Conservation (phyloP, 2,329 filamentous ascomycete genomes). For the Cryphonectria carpinicola region DNA sequence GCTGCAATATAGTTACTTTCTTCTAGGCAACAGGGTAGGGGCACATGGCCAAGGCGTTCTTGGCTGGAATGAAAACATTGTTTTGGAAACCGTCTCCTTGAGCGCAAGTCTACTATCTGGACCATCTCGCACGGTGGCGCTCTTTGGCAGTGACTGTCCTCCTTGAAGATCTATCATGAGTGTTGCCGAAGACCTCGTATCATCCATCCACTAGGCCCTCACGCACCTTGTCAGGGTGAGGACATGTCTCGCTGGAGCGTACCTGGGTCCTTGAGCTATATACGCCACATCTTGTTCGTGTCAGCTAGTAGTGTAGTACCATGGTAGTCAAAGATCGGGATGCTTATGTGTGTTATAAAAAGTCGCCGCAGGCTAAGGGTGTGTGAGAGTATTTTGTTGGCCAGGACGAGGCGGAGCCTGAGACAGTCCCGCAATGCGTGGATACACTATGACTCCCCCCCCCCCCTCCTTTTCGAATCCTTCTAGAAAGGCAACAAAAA, state of each 20-base stretch:
- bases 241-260: too few species aligned
- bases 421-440: not conserved
- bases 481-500: not conserved
- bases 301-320: not conserved
- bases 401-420: not conserved
- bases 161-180: not conserved
- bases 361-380: not conserved
- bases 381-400: not conserved
- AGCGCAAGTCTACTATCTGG: not conserved
- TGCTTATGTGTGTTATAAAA: not conserved
- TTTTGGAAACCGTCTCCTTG: not conserved
- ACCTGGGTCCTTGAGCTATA: too few species aligned
- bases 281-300: not conserved
- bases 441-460: not conserved
- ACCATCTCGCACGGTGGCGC: not conserved
- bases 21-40: conserved; percentile 11
- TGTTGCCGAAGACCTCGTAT: too few species aligned
- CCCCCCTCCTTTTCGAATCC: not conserved
- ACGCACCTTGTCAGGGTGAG: not conserved
- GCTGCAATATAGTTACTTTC: not conserved
- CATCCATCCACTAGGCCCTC: not conserved
- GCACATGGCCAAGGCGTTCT: conserved; percentile 13
- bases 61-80: conserved; percentile 9
- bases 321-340: not conserved
- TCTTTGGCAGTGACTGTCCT: not conserved